Evolutionary conservation across 371 early-diverging fungal species (phyloP), one percentile per base, ranked within the genome.

Genomic region (Nematocida ausubeli): DNA sequence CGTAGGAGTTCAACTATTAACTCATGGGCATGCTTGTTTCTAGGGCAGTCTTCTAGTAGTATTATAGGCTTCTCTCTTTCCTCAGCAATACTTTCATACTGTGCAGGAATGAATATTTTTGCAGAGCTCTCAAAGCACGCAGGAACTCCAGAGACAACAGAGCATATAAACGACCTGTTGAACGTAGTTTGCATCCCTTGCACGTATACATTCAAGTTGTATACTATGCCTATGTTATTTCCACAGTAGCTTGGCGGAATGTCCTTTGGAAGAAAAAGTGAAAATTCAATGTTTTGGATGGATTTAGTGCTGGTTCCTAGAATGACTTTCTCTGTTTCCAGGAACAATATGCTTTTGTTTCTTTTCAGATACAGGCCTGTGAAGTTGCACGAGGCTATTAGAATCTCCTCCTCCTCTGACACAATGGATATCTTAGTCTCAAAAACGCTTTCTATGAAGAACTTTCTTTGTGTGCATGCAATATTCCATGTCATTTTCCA

Each of bases 221-320:
- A 72, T 4, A 72, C 73, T 7, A 72, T 37, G 9, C 69, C 34
- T 24, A 72, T 35, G 50, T 64, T 63, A 7, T 7, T 24, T 1
- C 73, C 73, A 16, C n/a, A 22, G 39, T 72, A 72, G n/a, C 69
- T 69, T 0, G 73, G 73, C 30, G 73, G 73, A 51, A 72, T 42
- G 26, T 60, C 37, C 12, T 60, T 39, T 16, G 73, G 73, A n/a
- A 72, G 60, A 3, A 72, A 39, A 19, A 72, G 19, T 16, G 63
- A 72, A 40, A 39, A 63, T 37, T 63, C 66, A 1, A 47, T 28
- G 22, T 19, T 50, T 12, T 65, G 37, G n/a, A 51, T 28, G 4
- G 7, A 7, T 19, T 9, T 39, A 0, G 35, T 50, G 54, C 66
- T 51, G 3, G 63, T 63, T 6, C 44, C 63, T n/a, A 72, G 3